phyloP scores from a whole-genome alignment of 805 yeast species.

The Wickerhamomyces alni region DNA sequence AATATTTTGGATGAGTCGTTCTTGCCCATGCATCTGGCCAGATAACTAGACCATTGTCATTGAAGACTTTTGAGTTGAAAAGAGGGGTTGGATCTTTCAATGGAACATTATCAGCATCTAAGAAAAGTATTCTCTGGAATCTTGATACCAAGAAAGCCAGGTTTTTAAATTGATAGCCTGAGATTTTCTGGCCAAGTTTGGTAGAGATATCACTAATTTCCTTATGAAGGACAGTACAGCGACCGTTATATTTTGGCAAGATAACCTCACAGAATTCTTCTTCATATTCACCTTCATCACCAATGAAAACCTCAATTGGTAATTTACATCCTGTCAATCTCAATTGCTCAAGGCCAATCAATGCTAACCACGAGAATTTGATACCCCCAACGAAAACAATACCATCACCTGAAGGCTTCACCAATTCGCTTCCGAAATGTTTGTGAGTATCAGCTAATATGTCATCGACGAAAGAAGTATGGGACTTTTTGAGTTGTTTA shows the following conservation, averaged over 20 bases:
- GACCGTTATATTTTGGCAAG: slow-evolving; percentile 54
- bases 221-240: slow-evolving; percentile 56
- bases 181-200: slow-evolving; percentile 40
- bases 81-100: slow-evolving; percentile 50
- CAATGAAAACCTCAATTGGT: slow-evolving; percentile 71
- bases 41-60: slow-evolving; percentile 38
- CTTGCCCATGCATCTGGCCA: slow-evolving; percentile 76
- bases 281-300: slow-evolving; percentile 60
- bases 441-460: slow-evolving; percentile 32
- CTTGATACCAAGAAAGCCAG: slow-evolving; percentile 63
- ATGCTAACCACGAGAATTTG: slow-evolving; percentile 62
- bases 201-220: slow-evolving; percentile 45
- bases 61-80: slow-evolving; percentile 38
- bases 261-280: slow-evolving; percentile 54
- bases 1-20: slow-evolving; percentile 55
- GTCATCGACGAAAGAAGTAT: slow-evolving; percentile 28
- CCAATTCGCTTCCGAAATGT: slow-evolving; percentile 23
- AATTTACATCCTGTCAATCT: slow-evolving; percentile 54
- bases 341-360: slow-evolving; percentile 54
- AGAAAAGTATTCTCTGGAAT: slow-evolving; percentile 60
- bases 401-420: slow-evolving; percentile 39
- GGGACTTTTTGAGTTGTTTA: slow-evolving; percentile 31
- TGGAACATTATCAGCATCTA: slow-evolving; percentile 72
- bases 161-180: slow-evolving; percentile 60
- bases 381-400: slow-evolving; percentile 75